Conservation (phyloP, 768 basidiomycete species). For the Boletus eberwhitei region DNA sequence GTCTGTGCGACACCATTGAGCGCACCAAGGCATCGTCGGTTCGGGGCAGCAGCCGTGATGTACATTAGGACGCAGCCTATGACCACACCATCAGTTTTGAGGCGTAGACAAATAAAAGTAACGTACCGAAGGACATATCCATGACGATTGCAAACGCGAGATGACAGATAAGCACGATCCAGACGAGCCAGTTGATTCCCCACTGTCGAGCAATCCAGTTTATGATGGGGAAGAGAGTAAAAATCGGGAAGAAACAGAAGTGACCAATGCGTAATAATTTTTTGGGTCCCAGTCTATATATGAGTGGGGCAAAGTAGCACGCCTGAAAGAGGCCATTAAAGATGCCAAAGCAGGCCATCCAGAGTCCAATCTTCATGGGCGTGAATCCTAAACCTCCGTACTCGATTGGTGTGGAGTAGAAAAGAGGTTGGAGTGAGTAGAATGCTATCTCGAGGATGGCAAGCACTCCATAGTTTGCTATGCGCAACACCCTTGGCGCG, state of each 20-base stretch:
- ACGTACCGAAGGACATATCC: slow-evolving; percentile 35
- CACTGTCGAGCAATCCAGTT: slow-evolving; percentile 26
- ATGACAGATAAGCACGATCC: slow-evolving; percentile 27
- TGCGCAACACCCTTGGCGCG: slow-evolving; percentile 27
- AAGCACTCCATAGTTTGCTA: slow-evolving; percentile 38
- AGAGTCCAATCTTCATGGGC: slow-evolving; percentile 35
- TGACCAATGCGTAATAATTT: slow-evolving; percentile 28
- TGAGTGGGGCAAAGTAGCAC: slow-evolving; percentile 32
- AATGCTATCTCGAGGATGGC: slow-evolving; percentile 35
- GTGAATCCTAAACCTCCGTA: slow-evolving; percentile 37
- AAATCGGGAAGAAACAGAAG: slow-evolving; percentile 27
- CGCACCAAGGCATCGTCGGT: slow-evolving; percentile 62
- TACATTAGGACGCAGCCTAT: slow-evolving; percentile 69
- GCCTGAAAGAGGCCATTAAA: slow-evolving; percentile 32
- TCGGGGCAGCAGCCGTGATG: slow-evolving; percentile 63
- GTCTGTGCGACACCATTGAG: slow-evolving; percentile 52
- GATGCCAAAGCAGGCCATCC: slow-evolving; percentile 35
- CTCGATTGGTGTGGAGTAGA: slow-evolving; percentile 36
- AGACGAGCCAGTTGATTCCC: slow-evolving; percentile 23
- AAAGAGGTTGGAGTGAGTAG: slow-evolving; percentile 37
- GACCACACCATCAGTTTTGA: slow-evolving; percentile 1
- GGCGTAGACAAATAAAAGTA: neutral
- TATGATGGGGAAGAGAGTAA: slow-evolving; percentile 32
- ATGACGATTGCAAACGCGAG: slow-evolving; percentile 19
- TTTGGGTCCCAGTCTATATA: slow-evolving; percentile 30